Conservation (phyloP, 2,329 filamentous ascomycete species). For the Lasiodiplodia sp. region DNA sequence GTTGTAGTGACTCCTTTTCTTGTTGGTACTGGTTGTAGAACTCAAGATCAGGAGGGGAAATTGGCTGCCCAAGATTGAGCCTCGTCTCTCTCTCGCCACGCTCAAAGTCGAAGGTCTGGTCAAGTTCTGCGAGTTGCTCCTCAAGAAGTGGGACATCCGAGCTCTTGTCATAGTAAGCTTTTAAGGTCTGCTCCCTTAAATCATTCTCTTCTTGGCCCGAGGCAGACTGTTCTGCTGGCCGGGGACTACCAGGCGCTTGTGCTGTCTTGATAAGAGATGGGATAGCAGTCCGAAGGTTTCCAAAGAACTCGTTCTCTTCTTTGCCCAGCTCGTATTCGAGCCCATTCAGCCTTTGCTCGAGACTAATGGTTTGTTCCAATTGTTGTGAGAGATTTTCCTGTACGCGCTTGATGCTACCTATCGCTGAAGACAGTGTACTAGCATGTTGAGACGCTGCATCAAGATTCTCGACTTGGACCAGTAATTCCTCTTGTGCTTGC, state of each 20-base stretch:
- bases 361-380: background rate
- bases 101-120: conserved; percentile 3
- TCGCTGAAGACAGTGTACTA: background rate
- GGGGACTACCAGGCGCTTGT: background rate
- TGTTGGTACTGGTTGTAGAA: conserved; percentile 27
- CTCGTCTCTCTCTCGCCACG: conserved; percentile 20
- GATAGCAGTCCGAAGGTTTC: background rate
- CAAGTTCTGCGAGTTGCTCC: conserved; percentile 21
- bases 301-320: conserved; percentile 14
- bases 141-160: conserved; percentile 18
- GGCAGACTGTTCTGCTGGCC: background rate
- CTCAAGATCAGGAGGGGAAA: conserved; percentile 22
- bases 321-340: conserved; percentile 13
- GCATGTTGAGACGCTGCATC: background rate
- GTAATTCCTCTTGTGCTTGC: background rate
- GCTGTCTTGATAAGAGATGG: background rate
- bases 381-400: background rate
- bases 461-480: background rate
- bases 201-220: background rate
- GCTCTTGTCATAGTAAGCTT: conserved; percentile 19
- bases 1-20: background rate
- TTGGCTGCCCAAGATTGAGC: conserved; percentile 16
- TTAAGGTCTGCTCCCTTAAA: background rate
- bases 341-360: background rate
- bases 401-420: background rate